Evolutionary conservation across 1,139 yeast species (phyloP), one percentile per base, ranked within the genome.

Genomic region (Pichiaceae sp.): DNA sequence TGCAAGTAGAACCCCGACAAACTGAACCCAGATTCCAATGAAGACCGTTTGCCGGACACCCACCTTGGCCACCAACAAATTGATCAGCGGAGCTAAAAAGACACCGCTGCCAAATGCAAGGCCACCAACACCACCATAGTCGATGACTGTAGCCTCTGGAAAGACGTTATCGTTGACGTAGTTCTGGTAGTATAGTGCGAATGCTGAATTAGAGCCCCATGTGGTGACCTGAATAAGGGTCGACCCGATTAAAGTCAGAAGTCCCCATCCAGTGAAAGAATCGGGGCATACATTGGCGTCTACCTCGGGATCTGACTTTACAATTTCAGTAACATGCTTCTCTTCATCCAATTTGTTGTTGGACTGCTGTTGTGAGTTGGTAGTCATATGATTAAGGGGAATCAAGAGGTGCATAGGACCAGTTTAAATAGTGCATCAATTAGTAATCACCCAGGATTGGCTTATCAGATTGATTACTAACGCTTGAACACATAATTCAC

Each of bases 121-220:
- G 9, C 84, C 80, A 12, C 82, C 82, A 44, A 77, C 63, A 15
- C 74, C 53, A 4, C 82, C 82, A 56, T 57, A 77, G 42, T 72
- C 78, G 37, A 70, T 66, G 36, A 68, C 62, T 1, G 67, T 54
- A 1, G 76, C 75, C 1, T 70, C 76, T 2, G 63, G 62, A 39
- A 76, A 77, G 3, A 60, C 52, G 39, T 64, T 50, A 25, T 56
- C 48, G 18, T 61, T 54, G 21, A 73, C 50, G 48, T 74, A 77
- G 47, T 63, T 70, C 34, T 70, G 64, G 19, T 76, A 58, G 49
- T 75, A 74, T 6, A 78, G 71, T 4, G 83, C 78, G 49, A 60
- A 77, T 0, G 73, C 68, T 2, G 78, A 66, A 46, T 75, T 76
- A 9, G 78, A 64, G 23, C 85, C 85, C 84, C 84, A 78, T 1